phyloP scores from a whole-genome alignment of 164 flowering plant genomes.

The Vitis vinifera region ASM3070453v1 NC_081811.1:25881501-25882000 shows the following conservation, averaged over 20 bases:
- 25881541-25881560: background rate
- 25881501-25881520: constrained; percentile 7
- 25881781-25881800: constrained; percentile 2
- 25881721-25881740: constrained; percentile 3
- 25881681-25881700: no score
- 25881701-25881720: no score
- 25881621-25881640: no score
- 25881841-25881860: constrained; percentile 38
- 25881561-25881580: no score
- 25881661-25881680: no score
- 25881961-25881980: constrained; percentile 90
- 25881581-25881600: no score
- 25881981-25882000: constrained; percentile 96
- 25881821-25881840: constrained; percentile 52
- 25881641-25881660: no score
- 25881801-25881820: constrained; percentile 42
- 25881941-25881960: constrained; percentile 63
- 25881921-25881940: constrained; percentile 74
- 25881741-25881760: background rate
- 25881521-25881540: background rate
- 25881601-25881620: no score
- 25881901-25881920: constrained; percentile 70
- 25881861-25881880: constrained; percentile 62
- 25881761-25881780: background rate
- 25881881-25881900: constrained; percentile 89